Conservation (phyloP, 2,329 filamentous ascomycete genomes). For the Hansfordia pulvinata region DNA sequence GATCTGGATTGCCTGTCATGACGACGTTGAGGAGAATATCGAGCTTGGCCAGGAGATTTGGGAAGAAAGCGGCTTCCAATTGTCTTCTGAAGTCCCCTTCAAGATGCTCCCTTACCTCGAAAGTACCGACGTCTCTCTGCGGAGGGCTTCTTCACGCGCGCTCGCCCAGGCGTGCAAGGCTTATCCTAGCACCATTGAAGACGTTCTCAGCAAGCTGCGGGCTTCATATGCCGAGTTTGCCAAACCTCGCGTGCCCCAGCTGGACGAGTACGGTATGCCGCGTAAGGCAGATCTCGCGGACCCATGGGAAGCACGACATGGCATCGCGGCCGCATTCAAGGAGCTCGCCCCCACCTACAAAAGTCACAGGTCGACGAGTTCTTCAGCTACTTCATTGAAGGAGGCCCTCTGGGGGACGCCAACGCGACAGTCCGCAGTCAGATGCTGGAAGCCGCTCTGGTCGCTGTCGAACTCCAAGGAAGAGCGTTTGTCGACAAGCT, state of each 20-base stretch:
- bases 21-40: slow-evolving; percentile 77
- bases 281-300: slow-evolving; percentile 78
- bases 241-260: slow-evolving; percentile 69
- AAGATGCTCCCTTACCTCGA: slow-evolving; percentile 68
- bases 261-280: slow-evolving; percentile 91
- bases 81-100: slow-evolving; percentile 50
- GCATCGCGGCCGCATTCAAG: slow-evolving; percentile 76
- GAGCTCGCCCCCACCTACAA: slow-evolving; percentile 61
- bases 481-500: slow-evolving; percentile 72
- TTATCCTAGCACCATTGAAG: slow-evolving; percentile 44
- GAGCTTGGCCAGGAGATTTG: slow-evolving; percentile 80
- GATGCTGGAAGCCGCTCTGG: slow-evolving; percentile 83
- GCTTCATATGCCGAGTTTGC: slow-evolving; percentile 63
- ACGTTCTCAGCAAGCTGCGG: slow-evolving; percentile 52
- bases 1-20: slow-evolving; percentile 87
- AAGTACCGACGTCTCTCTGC: slow-evolving; percentile 66
- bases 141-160: slow-evolving; percentile 70
- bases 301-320: slow-evolving; percentile 83
- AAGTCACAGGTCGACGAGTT: slow-evolving; percentile 60
- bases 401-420: slow-evolving; percentile 76
- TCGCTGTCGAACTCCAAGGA: slow-evolving; percentile 69
- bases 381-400: slow-evolving; percentile 72
- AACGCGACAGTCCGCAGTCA: slow-evolving; percentile 65
- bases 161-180: slow-evolving; percentile 59
- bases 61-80: slow-evolving; percentile 77